Evolutionary conservation across 1,284 basidiomycete species (phyloP).

Genomic region (Testicularia cyperi): DNA sequence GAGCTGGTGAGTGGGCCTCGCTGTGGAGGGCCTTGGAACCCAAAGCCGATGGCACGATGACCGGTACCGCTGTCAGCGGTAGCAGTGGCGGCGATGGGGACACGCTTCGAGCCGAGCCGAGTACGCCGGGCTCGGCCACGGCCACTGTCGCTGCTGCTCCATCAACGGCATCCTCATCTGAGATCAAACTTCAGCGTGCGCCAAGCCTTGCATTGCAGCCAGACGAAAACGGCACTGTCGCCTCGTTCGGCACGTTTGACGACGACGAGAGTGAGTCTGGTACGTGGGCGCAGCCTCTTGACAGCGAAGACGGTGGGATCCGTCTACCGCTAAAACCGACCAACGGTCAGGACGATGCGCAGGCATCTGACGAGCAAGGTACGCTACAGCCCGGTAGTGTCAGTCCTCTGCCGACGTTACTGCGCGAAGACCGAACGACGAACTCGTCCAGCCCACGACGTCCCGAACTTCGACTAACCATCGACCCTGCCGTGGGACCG

Average conservation of each 20-base stretch:
- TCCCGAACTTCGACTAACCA: constrained; percentile 47
- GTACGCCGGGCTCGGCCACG: constrained; percentile 28
- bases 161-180: neutral
- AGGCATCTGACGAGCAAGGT: constrained; percentile 12
- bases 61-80: constrained; percentile 24
- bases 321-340: constrained; percentile 17
- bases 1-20: constrained; percentile 40
- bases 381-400: constrained; percentile 29
- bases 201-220: constrained; percentile 16
- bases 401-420: constrained; percentile 9
- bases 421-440: neutral
- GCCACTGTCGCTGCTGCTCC: too few relatives aligned
- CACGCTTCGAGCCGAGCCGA: constrained; percentile 27
- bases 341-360: constrained; percentile 1
- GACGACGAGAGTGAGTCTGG: constrained; percentile 50
- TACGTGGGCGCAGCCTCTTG: constrained; percentile 55
- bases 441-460: constrained; percentile 30
- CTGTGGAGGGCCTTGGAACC: constrained; percentile 24
- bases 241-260: constrained; percentile 46
- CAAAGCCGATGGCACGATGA: constrained; percentile 8
- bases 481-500: constrained; percentile 36
- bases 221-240: constrained; percentile 40
- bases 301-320: constrained; percentile 24
- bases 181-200: constrained; percentile 3
- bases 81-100: constrained; percentile 36